Base-by-base conservation (phyloP, 176 grass and related monocot genomes). In the Themeda triandra region DNA sequence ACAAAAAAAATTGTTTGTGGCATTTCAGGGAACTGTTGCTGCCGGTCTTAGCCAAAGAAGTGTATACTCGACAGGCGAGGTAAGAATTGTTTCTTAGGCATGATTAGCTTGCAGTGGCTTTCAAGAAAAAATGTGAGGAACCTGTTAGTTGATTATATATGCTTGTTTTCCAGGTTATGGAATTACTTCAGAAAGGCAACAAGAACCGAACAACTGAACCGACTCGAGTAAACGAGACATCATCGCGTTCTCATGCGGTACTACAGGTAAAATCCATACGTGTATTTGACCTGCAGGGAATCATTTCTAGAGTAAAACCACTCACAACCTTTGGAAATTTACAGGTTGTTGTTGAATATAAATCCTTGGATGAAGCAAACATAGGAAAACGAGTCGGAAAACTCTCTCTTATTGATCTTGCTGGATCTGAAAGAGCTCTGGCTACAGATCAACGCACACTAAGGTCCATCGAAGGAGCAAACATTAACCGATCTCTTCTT, bases 21-120 rank as follows among this genome's bases (percentile, higher is more conserved):
- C 44, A 67, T 90, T 93, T 86, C 89, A 99, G 96, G 93, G 88
- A 92, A 94, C 65, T 84, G 82, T 99, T 89, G 93, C 91, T 63
- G 86, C 91, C n/a, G 96, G 96, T 58, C 96, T 99, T 33, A 94
- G 93, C 76, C 91, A 99, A 24, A 96, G 92, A 44, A 96, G 89
- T 87, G 96, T 92, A 87, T 94, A 95, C 82, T 94, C 96, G 45
- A 94, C 96, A 70, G 96, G 96, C 48, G 96, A 99, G 84, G 96
- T 99, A 78, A 36, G 14, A 66, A 19, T 21, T 44, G 33, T n/a
- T 82, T 74, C 48, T 83, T 90, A 49, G 51, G 12, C 67, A 74
- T 46, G 80, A 53, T 73, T 77, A 58, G 24, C 33, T 72, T 85
- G 23, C 37, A 78, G 53, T 82, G 63, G 41, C 24, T 84, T 42